Conservation (phyloP, 306 rosid genomes). For the Gynostemma pentaphyllum region DNA sequence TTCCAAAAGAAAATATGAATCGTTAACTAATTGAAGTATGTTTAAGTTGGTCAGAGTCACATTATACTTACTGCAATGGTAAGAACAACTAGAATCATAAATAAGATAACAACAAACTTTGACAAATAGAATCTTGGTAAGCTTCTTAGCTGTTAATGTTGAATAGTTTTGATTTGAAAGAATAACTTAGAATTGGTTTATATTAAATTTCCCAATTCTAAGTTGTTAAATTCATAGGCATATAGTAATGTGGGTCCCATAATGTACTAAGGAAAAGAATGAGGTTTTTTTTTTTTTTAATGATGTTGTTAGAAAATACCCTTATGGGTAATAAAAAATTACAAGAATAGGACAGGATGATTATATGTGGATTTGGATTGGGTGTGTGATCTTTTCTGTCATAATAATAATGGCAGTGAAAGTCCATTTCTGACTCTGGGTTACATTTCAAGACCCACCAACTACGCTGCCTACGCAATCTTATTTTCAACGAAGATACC, state of each 20-base stretch:
- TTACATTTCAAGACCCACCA: no score
- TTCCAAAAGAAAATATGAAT: no score
- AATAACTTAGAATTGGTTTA: background rate
- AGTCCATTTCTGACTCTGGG: background rate
- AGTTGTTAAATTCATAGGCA: background rate
- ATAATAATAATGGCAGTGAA: conserved; percentile 2
- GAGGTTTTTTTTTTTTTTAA: no score
- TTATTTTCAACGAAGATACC: background rate
- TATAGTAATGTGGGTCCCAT: conserved; percentile 3
- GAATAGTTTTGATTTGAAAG: background rate
- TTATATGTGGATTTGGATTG: background rate
- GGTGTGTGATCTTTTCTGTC: conserved; percentile 4
- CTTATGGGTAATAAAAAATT: background rate
- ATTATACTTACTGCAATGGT: background rate
- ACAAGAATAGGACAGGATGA: background rate
- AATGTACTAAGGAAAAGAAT: conserved; percentile 8
- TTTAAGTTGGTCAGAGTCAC: no score
- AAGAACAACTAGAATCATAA: background rate
- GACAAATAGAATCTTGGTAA: background rate
- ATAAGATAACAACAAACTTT: background rate
- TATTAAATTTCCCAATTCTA: background rate
- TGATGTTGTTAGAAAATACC: background rate
- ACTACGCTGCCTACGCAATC: background rate
- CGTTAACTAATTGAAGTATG: no score
- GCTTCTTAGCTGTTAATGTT: background rate